Percentiles rank a stretch among this genome's conserved stretches.
Conservation (phyloP, 208 protist species). For the Crithidia expoeki region DNA sequence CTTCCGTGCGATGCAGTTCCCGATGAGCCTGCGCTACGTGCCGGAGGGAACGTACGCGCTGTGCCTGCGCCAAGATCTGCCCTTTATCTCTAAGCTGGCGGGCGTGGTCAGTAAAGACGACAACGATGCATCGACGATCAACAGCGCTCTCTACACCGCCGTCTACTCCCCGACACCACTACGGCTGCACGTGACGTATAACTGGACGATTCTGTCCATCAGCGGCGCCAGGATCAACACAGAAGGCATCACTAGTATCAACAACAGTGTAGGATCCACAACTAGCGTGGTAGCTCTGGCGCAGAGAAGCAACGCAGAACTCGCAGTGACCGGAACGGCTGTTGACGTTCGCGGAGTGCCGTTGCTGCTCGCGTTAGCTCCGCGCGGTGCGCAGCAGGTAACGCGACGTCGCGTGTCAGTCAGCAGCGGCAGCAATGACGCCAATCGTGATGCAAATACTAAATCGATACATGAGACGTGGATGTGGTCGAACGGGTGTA, state of each 20-base stretch:
- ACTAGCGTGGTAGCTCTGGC: constrained; percentile 37
- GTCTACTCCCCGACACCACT: constrained; percentile 23
- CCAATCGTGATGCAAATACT: neutral
- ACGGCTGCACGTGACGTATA: constrained; percentile 25
- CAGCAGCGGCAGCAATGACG: neutral
- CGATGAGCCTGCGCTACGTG: constrained; percentile 41
- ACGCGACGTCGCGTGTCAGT: neutral
- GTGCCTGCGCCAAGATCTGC: constrained; percentile 47
- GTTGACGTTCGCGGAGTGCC: constrained; percentile 44
- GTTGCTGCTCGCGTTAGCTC: constrained; percentile 48
- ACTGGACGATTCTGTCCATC: constrained; percentile 26
- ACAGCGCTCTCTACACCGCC: constrained; percentile 6
- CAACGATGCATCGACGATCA: neutral
- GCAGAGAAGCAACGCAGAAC: constrained; percentile 47
- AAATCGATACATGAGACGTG: neutral
- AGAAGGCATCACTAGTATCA: constrained; percentile 1
- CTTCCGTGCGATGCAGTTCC: constrained; percentile 34
- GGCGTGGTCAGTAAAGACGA: neutral
- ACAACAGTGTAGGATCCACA: neutral
- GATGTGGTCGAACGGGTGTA: constrained; percentile 32
- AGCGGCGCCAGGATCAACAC: constrained; percentile 5
- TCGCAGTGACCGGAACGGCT: constrained; percentile 50
- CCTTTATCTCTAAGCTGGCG: constrained; percentile 14
- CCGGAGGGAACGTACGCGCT: constrained; percentile 49
- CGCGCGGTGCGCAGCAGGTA: constrained; percentile 21